A percentile compares a stretch with the other conserved stretches of the same genome.
Conservation (phyloP, 805 yeast genomes). For the Candida glaebosa region DNA sequence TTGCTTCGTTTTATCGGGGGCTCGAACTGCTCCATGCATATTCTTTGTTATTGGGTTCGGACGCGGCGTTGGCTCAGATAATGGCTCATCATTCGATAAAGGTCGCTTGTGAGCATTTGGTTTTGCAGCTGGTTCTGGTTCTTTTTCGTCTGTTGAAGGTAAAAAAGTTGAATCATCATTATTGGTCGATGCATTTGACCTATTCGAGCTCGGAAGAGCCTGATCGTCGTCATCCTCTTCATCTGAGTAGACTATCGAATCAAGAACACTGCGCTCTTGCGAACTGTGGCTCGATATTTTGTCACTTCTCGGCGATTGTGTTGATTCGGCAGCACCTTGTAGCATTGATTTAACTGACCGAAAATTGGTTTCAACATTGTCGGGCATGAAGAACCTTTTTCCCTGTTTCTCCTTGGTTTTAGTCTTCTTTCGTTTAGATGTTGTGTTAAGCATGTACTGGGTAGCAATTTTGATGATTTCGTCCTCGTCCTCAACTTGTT, state of each 20-base stretch:
- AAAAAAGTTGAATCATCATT: background rate
- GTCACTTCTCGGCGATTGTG: background rate
- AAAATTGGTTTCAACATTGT: slow-evolving; percentile 65
- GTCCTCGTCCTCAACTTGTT: slow-evolving; percentile 57
- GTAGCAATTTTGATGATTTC: slow-evolving; percentile 69
- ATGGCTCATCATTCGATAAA: background rate
- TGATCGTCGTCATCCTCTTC: slow-evolving; percentile 4
- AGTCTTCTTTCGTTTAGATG: slow-evolving; percentile 10
- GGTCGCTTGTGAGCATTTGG: background rate
- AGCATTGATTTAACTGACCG: slow-evolving; percentile 49
- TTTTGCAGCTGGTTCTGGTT: background rate
- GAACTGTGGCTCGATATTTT: background rate
- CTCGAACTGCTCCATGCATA: background rate
- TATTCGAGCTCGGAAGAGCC: slow-evolving; percentile 1
- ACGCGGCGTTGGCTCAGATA: background rate
- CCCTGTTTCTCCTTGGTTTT: slow-evolving; percentile 11
- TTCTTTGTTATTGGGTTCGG: background rate
- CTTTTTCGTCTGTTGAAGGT: background rate
- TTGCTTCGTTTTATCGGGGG: background rate
- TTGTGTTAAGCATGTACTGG: slow-evolving; percentile 48
- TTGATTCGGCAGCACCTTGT: slow-evolving; percentile 14
- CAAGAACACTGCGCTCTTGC: slow-evolving; percentile 2
- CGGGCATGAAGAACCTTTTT: slow-evolving; percentile 69
- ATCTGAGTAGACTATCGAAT: slow-evolving; percentile 5
- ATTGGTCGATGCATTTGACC: background rate